Conservation (phyloP, 306 rosid species). For the Luffa acutangula region DNA sequence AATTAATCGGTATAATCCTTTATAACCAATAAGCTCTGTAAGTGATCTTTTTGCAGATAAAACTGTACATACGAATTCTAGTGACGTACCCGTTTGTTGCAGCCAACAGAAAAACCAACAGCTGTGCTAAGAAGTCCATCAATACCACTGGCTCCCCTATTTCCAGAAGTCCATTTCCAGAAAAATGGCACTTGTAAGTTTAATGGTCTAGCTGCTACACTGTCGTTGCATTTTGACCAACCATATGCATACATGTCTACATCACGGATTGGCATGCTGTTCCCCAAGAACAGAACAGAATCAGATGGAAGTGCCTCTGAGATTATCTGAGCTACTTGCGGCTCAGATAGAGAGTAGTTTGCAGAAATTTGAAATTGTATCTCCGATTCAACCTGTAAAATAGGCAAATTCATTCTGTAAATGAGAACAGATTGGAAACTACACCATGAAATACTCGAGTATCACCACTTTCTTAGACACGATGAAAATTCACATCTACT, state of each 20-base stretch:
- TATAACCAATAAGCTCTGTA: background rate
- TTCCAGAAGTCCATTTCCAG: conserved; percentile 63
- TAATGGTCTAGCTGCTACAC: conserved; percentile 28
- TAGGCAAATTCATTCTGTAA: conserved; percentile 1
- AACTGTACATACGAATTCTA: conserved; percentile 2
- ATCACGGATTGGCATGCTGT: conserved; percentile 95
- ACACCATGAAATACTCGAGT: background rate
- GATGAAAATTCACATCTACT: background rate
- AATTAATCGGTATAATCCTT: background rate
- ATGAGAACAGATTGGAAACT: background rate
- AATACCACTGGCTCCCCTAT: conserved; percentile 97
- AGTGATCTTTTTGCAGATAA: background rate
- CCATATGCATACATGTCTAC: conserved; percentile 68
- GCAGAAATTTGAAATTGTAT: conserved; percentile 68
- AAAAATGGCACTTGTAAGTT: conserved; percentile 43
- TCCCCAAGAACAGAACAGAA: conserved; percentile 86
- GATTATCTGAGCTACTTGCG: conserved; percentile 60
- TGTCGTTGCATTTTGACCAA: conserved; percentile 38
- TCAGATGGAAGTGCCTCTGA: conserved; percentile 54
- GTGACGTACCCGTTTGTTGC: conserved; percentile 57
- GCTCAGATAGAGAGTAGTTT: conserved; percentile 65
- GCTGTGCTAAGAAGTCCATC: conserved; percentile 95
- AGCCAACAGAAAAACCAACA: conserved; percentile 83
- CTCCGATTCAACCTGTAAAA: conserved; percentile 70
- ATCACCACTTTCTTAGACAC: background rate